Conservation (phyloP, 352 stramenopile species). For the Phytopythium chamaehyphon region DNA sequence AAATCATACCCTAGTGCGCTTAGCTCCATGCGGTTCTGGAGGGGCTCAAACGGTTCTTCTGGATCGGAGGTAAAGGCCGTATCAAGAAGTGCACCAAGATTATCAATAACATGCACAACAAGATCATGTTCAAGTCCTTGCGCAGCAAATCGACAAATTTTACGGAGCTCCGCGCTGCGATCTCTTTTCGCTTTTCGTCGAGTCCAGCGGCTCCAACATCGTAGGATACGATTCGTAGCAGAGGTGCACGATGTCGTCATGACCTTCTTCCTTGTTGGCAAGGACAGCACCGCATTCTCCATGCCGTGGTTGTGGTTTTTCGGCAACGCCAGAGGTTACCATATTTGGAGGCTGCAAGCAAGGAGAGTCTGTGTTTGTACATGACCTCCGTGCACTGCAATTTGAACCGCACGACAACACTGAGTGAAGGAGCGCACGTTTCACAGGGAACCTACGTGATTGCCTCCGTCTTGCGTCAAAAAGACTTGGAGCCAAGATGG, state of each 20-base stretch:
- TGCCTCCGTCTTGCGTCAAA: constrained; percentile 45
- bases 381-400: constrained; percentile 34
- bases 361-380: constrained; percentile 62
- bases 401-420: constrained; percentile 35
- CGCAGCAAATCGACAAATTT: constrained; percentile 4
- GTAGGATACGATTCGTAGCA: constrained; percentile 30
- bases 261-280: constrained; percentile 44
- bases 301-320: constrained; percentile 26
- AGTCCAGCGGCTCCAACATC: constrained; percentile 25
- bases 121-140: constrained; percentile 44
- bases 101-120: constrained; percentile 33
- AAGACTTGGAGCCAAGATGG: constrained; percentile 65
- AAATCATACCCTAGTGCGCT: constrained; percentile 37
- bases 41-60: constrained; percentile 26
- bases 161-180: constrained; percentile 2
- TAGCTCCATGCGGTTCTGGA: constrained; percentile 42
- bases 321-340: constrained; percentile 1
- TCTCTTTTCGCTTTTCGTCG: constrained; percentile 5
- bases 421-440: constrained; percentile 70
- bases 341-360: constrained; percentile 56
- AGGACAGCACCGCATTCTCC: constrained; percentile 36
- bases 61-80: constrained; percentile 22
- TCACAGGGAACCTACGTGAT: constrained; percentile 39
- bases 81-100: constrained; percentile 22
- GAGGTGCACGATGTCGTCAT: constrained; percentile 54